Evolutionary conservation across 2,329 filamentous ascomycete genomes (phyloP).

Genomic region (Aspergillus sp.): DNA sequence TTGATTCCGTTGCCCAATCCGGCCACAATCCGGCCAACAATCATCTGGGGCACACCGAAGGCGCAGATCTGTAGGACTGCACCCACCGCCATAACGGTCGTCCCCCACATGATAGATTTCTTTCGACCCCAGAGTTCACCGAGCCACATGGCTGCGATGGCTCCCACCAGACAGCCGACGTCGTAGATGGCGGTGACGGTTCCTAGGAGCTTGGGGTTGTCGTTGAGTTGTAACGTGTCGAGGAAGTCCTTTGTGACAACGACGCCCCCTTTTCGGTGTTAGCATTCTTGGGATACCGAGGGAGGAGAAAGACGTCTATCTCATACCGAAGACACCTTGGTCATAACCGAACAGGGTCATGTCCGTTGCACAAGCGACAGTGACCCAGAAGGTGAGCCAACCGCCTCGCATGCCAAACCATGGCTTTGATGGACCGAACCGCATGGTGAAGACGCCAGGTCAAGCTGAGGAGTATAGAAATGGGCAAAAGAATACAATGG

Average conservation of each 20-base stretch:
- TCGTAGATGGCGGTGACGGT: constrained; percentile 13
- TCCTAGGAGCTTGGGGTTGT: not conserved
- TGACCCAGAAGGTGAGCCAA: not conserved
- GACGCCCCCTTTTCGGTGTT: not conserved
- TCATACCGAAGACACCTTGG: constrained; percentile 1
- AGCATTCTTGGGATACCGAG: not conserved
- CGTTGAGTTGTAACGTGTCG: not conserved
- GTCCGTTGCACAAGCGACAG: not conserved
- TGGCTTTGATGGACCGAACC: too few species aligned
- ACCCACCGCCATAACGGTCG: constrained; percentile 42
- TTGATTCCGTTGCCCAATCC: constrained; percentile 39
- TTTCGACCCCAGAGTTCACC: constrained; percentile 47
- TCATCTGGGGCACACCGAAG: constrained; percentile 42
- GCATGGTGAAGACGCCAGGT: too few species aligned
- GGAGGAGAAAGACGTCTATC: too few species aligned
- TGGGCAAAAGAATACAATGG: too few species aligned
- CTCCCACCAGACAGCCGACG: constrained; percentile 39
- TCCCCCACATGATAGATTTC: constrained; percentile 41
- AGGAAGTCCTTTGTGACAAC: constrained; percentile 1
- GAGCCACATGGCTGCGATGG: constrained; percentile 38
- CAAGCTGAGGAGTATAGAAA: too few species aligned
- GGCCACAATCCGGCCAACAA: constrained; percentile 22
- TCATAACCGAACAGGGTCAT: constrained; percentile 3
- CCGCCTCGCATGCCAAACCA: not conserved
- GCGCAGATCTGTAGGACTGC: constrained; percentile 43